Base-by-base conservation (phyloP, 257 asterid genomes). In the Solanum medicagineum region DNA sequence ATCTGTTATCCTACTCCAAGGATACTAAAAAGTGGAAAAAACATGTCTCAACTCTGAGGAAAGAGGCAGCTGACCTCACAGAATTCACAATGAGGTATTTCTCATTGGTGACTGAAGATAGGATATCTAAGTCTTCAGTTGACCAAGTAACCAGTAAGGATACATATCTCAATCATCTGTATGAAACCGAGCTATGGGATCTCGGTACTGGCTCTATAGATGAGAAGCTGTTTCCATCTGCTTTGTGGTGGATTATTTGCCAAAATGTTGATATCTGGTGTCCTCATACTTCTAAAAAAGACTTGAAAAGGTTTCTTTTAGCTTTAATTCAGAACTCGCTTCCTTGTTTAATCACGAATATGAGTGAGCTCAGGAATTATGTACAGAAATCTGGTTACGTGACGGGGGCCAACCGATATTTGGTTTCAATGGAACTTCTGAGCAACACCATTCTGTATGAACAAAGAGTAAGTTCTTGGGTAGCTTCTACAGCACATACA, bases 191-290 rank as follows among this genome's bases (percentile, higher is more conserved):
- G 36, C 56, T 89, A 42, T 81, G 90, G 88, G 85, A 85, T 84
- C 86, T 88, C 87, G 51, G 94, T 75, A 70, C 91, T 86, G 97
- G 98, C 83, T 86, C 92, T 87, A 83, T 96, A 71, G 90, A 92
- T 75, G 87, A 89, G 75, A 92, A 88, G 81, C 88, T 92, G 40
- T 86, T 95, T 87, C 87, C 94, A 81, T 66, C 90, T 85, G 88
- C 92, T 49, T 40, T 94, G 84, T 94, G 95, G 97, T 88, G 90
- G 89, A 88, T 90, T 84, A 62, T 90, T 87, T 93, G 98, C 86
- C 92, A 92, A 83, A 87, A 92, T 85, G 89, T 91, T 88, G 98
- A 96, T 91, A 87, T 93, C 62, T 96, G 99, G 98, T 91, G 93
- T 86, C 73, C 87, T 80, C 92, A 92, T 92, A 95, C 98, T 91